Evolutionary conservation across 352 stramenopile genomes (phyloP), one percentile per base, ranked within the genome.

Genomic region (Paralagenidium karlingii): DNA sequence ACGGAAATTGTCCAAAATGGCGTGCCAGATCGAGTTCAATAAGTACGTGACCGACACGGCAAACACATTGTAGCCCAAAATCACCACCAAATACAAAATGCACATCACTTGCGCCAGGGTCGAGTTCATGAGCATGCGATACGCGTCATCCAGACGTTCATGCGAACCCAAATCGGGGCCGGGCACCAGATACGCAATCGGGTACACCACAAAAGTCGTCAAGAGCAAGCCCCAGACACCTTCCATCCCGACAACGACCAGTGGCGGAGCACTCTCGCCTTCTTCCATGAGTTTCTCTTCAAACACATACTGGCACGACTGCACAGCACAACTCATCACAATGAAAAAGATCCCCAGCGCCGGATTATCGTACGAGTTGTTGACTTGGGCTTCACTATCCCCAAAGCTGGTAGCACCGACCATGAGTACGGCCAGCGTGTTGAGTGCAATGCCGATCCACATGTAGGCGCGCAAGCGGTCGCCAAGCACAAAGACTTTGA

Each of bases 231-330:
- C 94, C 94, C 94, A 98, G 5, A 98, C 53, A 19, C 94, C 94
- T 58, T 98, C 92, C 88, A 98, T 97, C 18, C 92, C 93, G 42
- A 91, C 74, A 21, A 91, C 78, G 2, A 98, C 90, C 12, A 98
- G 65, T 24, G 95, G 76, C 22, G 92, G 89, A 24, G 90, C 84
- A 38, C 77, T 87, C 40, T 94, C 71, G 39, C 90, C 84, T 54
- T 96, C 90, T 41, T 88, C 88, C 86, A 98, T 96, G 26, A 97
- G 78, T 60, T 98, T 97, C 63, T 98, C 94, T 52, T 98, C 93
- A 50, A 97, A 98, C 20, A 98, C 93, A 66, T 98, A 98, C 49
- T 98, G 91, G 19, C 95, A 61, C 2, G 85, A 82, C 55, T 98
- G 90, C 8, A 98, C 89, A 28, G 92, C 83, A 39, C 92, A 96